Evolutionary conservation across 1,139 yeast species (phyloP).

Genomic region (Blastobotrys serpentis): DNA sequence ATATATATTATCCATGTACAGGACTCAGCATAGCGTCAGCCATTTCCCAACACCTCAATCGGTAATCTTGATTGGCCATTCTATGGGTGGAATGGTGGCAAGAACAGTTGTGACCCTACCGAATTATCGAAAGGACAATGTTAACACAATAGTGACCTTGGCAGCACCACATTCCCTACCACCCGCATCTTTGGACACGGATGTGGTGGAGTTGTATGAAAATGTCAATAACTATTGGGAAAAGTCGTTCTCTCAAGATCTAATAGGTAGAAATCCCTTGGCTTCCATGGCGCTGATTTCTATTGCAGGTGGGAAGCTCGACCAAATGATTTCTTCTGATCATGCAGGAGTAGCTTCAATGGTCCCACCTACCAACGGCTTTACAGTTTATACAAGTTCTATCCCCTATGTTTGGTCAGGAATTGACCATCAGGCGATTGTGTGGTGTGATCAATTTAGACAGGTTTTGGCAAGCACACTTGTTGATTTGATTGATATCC

Average conservation of each 20-base stretch:
- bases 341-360: conserved; percentile 72
- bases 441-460: conserved; percentile 94
- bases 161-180: conserved; percentile 94
- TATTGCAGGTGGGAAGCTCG: conserved; percentile 88
- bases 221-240: conserved; percentile 78
- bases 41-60: conserved; percentile 51
- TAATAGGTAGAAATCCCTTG: conserved; percentile 29
- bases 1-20: conserved; percentile 69
- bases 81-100: conserved; percentile 96
- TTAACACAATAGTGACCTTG: conserved; percentile 80
- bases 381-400: conserved; percentile 80
- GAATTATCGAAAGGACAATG: conserved; percentile 65
- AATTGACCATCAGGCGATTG: conserved; percentile 91
- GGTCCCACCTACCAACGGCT: conserved; percentile 73
- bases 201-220: conserved; percentile 68
- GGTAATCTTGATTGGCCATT: conserved; percentile 83
- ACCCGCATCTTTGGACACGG: conserved; percentile 94
- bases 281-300: conserved; percentile 49
- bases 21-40: background rate
- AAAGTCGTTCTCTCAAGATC: conserved; percentile 33
- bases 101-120: conserved; percentile 77
- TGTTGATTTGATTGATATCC: conserved; percentile 55
- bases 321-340: conserved; percentile 84
- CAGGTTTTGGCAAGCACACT: conserved; percentile 60
- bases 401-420: conserved; percentile 94